Evolutionary conservation across 306 rosid species (phyloP), one percentile per base, ranked within the genome.

Genomic region (Trifolium pratense): DNA sequence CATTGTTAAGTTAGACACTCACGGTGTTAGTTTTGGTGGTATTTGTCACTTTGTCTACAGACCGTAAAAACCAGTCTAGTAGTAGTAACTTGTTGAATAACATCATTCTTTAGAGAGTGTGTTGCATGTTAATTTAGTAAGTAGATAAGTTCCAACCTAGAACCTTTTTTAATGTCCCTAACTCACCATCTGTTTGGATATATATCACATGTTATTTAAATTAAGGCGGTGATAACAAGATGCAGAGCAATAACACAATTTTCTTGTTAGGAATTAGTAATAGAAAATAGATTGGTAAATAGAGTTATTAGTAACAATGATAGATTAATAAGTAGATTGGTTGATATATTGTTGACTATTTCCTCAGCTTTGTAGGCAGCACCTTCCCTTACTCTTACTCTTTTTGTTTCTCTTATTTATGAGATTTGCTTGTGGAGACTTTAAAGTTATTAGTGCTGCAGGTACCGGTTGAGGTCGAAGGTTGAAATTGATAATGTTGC

Each of bases 381-480:
- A 13, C 9, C 52, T 10, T 39, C 1, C 16, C 16, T 63, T 39
- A 4, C 5, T 17, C 25, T 64, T 20, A 39, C 5, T 37, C 26
- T 37, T 36, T 49, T 18, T 34, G n/a, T 68, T 66, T 49, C 5
- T 78, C 29, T 66, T 42, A 23, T 70, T 77, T 29, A 16, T 20
- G 10, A 32, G 34, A 67, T 39, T 69, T 68, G 21, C 15, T 62
- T 40, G 64, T 37, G 14, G 68, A 72, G 31, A 45, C 51, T 57
- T 68, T 69, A 56, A 73, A 37, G 11, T 78, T 79, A 71, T 81
- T 79, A 55, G 75, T 79, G 52, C 34, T 14, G 70, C 84, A 94
- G 97, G 78, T 94, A 91, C 71, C 89, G 98, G 15, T 66, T 94
- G 86, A 91, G 98, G 88, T 84, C 98, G 32, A 91, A 94, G 92